Evolutionary conservation across 257 asterid genomes (phyloP).

Genomic region (Fraxinus anomala): DNA sequence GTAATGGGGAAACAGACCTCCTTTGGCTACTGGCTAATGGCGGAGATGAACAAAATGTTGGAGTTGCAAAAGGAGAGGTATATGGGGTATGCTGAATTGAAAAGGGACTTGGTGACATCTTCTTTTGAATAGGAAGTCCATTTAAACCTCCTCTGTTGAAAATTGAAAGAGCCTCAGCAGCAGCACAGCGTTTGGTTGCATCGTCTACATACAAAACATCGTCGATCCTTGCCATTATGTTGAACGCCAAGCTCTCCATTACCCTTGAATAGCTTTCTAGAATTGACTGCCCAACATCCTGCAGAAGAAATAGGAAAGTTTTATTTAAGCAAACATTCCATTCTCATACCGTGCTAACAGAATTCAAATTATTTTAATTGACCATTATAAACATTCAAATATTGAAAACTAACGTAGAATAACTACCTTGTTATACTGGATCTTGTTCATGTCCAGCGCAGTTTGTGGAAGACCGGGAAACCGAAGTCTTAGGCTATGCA

Average conservation of each 20-base stretch:
- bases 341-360: neutral
- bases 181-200: slow-evolving; percentile 64
- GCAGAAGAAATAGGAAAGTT: slow-evolving; percentile 29
- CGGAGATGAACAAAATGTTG: slow-evolving; percentile 83
- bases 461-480: slow-evolving; percentile 98
- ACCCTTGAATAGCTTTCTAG: slow-evolving; percentile 99
- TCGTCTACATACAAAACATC: slow-evolving; percentile 87
- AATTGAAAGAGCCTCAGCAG: slow-evolving; percentile 65
- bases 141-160: slow-evolving; percentile 76
- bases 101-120: slow-evolving; percentile 94
- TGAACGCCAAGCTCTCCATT: slow-evolving; percentile 97
- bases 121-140: slow-evolving; percentile 88
- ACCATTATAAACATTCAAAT: neutral
- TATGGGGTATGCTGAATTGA: slow-evolving; percentile 90
- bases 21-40: slow-evolving; percentile 65
- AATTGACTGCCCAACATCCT: slow-evolving; percentile 98
- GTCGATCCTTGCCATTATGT: slow-evolving; percentile 90
- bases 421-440: slow-evolving; percentile 88
- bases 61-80: slow-evolving; percentile 91
- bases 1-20: slow-evolving; percentile 53
- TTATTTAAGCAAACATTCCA: neutral
- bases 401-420: neutral
- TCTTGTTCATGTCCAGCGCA: slow-evolving; percentile 91
- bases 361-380: neutral
- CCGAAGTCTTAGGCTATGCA: slow-evolving; percentile 71